Evolutionary conservation across 1,284 basidiomycete species (phyloP), one percentile per base, ranked within the genome.

Genomic region (Cutaneotrichosporon dermatis): DNA sequence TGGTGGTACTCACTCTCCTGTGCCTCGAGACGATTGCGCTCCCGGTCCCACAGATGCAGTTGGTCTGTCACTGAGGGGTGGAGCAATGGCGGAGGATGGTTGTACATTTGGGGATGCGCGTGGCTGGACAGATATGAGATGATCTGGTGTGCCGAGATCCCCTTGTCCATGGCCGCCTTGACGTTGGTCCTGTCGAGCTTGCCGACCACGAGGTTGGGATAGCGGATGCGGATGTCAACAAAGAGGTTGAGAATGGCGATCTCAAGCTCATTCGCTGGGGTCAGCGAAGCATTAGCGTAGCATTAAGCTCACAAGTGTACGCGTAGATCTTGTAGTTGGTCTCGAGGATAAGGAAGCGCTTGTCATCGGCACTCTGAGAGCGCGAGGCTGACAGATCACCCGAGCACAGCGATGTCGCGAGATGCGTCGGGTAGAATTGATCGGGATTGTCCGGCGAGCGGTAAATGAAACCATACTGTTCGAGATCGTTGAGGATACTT

Each of bases 261-360:
- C 76, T 97, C 93, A 12, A 99, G 82, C 36, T 93, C 89, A 76
- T 98, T 99, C 65, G 91, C 90, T 92, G 65, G 3, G 9, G 42
- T 53, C 13, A 53, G 51, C 50, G 15, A 40, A n/a, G 3, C 8
- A 7, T 4, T 15, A 16, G 8, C 3, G 4, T 25, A 25, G 25
- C 25, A 25, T n/a, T 2, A 8, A 40, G 35, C 51, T 44, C 51
- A 53, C 51, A 55, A 42, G 96, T 99, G 77, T 99, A 99, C 1
- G 96, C 96, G 77, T 99, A 99, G 59, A 99, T 81, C 64, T 94
- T 88, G 80, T 98, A 99, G 80, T 99, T 99, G 25, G 96, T 99
- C 80, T 99, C 96, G 41, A 99, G 83, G 68, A 99, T 88, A 67
- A 99, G 88, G 80, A 97, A 99, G 4, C 92, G 90, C 75, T 93